These are phyloP conservation scores for Monosporozyma siamensis DNA, from an alignment of 805 yeast genomes.

Conservation along the genomic window DNA sequence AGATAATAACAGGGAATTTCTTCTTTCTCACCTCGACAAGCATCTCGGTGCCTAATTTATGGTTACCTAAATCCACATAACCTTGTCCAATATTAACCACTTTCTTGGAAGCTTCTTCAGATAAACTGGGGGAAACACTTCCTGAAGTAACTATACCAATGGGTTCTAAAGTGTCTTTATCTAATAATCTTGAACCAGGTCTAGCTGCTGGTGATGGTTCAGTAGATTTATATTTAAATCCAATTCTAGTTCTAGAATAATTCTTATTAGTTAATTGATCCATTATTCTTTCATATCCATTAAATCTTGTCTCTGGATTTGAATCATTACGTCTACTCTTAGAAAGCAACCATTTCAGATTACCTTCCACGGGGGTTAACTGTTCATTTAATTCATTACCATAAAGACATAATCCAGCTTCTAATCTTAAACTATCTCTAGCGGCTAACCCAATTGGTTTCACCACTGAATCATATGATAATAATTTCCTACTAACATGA, in stretches of 20 bases:
- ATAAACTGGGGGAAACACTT: slow-evolving; percentile 57
- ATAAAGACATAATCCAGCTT: slow-evolving; percentile 97
- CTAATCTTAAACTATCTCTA: slow-evolving; percentile 87
- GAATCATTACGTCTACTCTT: slow-evolving; percentile 53
- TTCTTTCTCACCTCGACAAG: slow-evolving; percentile 79
- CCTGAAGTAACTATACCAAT: slow-evolving; percentile 50
- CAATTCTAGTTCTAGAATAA: slow-evolving; percentile 56
- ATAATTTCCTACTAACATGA: slow-evolving; percentile 51
- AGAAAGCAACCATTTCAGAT: slow-evolving; percentile 83
- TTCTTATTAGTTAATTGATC: slow-evolving; percentile 61
- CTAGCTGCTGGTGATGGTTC: slow-evolving; percentile 99
- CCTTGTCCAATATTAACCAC: slow-evolving; percentile 80
- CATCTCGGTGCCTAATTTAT: slow-evolving; percentile 66
- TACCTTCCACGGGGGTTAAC: slow-evolving; percentile 81
- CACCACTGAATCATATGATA: slow-evolving; percentile 46
- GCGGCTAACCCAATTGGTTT: slow-evolving; percentile 97
- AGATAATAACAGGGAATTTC: slow-evolving; percentile 61
- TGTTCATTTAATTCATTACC: slow-evolving; percentile 82
- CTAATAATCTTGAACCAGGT: slow-evolving; percentile 57
- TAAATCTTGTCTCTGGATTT: slow-evolving; percentile 41
- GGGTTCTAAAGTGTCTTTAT: slow-evolving; percentile 46
- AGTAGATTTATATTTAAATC: slow-evolving; percentile 46
- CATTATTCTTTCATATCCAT: slow-evolving; percentile 66
- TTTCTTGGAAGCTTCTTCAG: slow-evolving; percentile 27
- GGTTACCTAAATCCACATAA: slow-evolving; percentile 60